Conservation (phyloP, 176 grass and related monocot genomes). For the Triticum turgidum region DNA sequence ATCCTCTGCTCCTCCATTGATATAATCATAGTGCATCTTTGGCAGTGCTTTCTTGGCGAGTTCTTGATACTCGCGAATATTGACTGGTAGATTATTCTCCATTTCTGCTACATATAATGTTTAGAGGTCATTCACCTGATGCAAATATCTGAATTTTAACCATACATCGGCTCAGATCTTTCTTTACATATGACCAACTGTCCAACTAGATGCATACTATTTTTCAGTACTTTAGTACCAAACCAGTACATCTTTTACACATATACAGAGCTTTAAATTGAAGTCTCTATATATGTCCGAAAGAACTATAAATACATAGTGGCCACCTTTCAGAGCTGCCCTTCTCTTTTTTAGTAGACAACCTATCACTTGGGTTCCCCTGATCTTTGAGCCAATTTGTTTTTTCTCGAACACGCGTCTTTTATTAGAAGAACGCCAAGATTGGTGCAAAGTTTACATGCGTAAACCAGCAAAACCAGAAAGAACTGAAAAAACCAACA, state of each 20-base stretch:
- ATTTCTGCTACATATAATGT: constrained; percentile 38
- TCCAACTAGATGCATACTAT: not conserved
- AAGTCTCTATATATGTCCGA: not conserved
- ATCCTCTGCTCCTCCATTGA: constrained; percentile 79
- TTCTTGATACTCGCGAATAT: constrained; percentile 71
- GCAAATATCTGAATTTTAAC: not conserved
- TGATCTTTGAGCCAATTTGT: not conserved
- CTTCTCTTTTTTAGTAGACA: not conserved
- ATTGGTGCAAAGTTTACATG: not conserved
- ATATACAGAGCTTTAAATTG: not conserved
- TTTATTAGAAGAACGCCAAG: not conserved
- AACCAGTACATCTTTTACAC: not conserved
- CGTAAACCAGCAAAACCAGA: not conserved
- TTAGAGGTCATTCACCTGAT: not conserved
- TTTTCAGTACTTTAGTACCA: not conserved
- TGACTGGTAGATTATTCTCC: constrained; percentile 65
- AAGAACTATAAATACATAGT: not conserved
- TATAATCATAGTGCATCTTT: constrained; percentile 87
- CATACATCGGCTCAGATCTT: not conserved
- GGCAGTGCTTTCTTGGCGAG: constrained; percentile 68
- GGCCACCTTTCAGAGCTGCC: not conserved
- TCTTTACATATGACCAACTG: not conserved
- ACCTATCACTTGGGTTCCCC: not conserved
- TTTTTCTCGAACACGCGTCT: not conserved
- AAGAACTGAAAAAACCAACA: not conserved